Base-by-base conservation (phyloP, 805 yeast species). In the Nakazawaea laoshanensis region DNA sequence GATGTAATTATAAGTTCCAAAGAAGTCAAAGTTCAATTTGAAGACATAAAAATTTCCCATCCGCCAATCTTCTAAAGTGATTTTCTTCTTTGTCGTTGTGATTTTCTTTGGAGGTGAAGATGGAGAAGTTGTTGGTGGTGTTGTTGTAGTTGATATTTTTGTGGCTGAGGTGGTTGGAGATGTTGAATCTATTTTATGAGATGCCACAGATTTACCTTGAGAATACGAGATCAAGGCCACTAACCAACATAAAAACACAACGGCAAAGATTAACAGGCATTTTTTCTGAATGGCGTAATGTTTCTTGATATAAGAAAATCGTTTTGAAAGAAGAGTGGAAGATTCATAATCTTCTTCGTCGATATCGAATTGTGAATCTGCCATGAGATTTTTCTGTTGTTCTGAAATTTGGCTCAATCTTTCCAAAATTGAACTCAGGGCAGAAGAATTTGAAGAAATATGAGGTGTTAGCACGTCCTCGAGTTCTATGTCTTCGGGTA, bases 41-140 rank as follows among this genome's bases (percentile, higher is more conserved):
- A 45, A 50, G 3, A 48, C 51, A 35, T 48, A 49, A 30, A 46
- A 58, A 5, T 34, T 18, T 1, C 62, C 65, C 37, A 32, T 33
- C 29, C 60, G 41, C 36, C 44, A 43, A 17, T 49, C 59, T 4
- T 42, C 36, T 14, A 59, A 29, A 9, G 48, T 41, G 44, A 58
- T 41, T 29, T 40, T 40, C 24, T 27, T 27, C 21, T 27, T 27
- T 7, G 26, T 8, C 13, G 29, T 9, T n/a, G n/a, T n/a, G n/a
- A n/a, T n/a, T n/a, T n/a, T n/a, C n/a, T n/a, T 20, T 10, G 4
- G 8, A 4, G 29, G 28, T 10, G 8, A 25, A 18, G 25, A 15
- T 24, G 17, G 11, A 11, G 20, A 24, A 23, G 29, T 28, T 4
- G 28, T 33, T 30, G 25, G 32, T 22, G 14, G 34, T 30, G 29